Evolutionary conservation across 2,329 filamentous ascomycete species (phyloP), one percentile per base, ranked within the genome.

Genomic region (Fusarium sp.): DNA sequence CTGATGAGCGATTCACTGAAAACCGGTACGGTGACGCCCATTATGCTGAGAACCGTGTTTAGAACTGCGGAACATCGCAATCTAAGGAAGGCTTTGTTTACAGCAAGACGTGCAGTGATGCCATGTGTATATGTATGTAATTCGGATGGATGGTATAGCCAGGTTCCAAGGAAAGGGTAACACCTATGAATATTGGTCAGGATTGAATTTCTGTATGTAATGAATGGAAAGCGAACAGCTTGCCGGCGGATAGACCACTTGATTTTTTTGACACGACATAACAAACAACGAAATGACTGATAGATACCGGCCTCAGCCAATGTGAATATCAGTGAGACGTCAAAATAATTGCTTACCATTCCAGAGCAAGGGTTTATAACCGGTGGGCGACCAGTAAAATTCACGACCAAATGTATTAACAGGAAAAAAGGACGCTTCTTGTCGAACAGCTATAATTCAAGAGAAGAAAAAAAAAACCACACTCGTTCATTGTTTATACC

Each of bases 401-500:
- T 42, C 18, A 44, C 14, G 18, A 30, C 24, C 22, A 63, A 24
- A 31, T 28, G 26, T 16, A 22, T n/a, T n/a, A 48, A 44, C n/a
- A 35, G 24, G 22, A 55, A 59, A 28, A 62, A 56, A 36, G 53
- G 26, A 63, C 72, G 74, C 74, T 75, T 74, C 57, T 60, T 71
- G 67, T 74, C 70, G 64, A 77, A 74, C 59, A 68, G 61, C 64
- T 68, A 71, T 65, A 74, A 72, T 65, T 73, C 62, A 64, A 69
- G 62, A 64, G 57, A 61, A 64, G 57, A 61, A 67, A 65, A 61
- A 47, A 5, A 65, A 39, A 47, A 53, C 56, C 60, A 53, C 65
- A 70, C 64, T 62, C 64, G 39, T 64, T 58, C 60, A 35, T 66
- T 55, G 63, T 68, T 73, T 64, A 73, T 67, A 68, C 70, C 61